Evolutionary conservation across 345 rosid species (phyloP), one percentile per base, ranked within the genome.

Genomic region (Lepidium sativum): DNA sequence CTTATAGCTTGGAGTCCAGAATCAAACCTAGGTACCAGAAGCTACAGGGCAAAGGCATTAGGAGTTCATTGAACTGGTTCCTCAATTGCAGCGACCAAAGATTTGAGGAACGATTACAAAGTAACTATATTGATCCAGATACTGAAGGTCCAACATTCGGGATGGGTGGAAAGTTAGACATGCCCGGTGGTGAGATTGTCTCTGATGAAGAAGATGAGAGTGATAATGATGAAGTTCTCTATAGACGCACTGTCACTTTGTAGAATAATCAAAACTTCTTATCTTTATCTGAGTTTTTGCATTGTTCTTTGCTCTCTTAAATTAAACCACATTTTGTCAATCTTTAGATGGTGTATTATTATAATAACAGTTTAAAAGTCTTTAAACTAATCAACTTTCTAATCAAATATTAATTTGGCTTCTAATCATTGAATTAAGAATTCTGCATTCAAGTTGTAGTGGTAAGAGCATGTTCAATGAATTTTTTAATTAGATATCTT

Each of bases 21-120:
- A 92, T 92, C 72, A 87, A 83, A 72, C 98, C 94, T 7, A 83
- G 98, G 76, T 89, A 92, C 62, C 85, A 81, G 70, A 77, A 68
- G 68, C 69, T 89, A 41, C 84, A 86, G 68, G 70, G 84, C 76
- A 87, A 83, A 69, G 96, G 96, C 15, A 86, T 86, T 39, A 79
- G 86, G 74, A 77, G 80, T 67, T 87, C 96, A 0, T 60, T 92
- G 80, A 83, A 87, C 76, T 87, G 96, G 94, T 87, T 89, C 76
- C 86, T 92, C 9, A 92, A 89, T 59, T 92, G 97, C 50, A 92
- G 97, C 44, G 97, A 92, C 70, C 86, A 80, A 76, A 87, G 97
- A 80, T 92, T 89, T 54, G 97, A 89, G 70, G 96, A 87, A 73
- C 77, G 94, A 51, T 56, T 89, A 70, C 86, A 70, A 69, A 87